Conservation (phyloP, 2,329 filamentous ascomycete genomes). For the Pseudogymnoascus sp. region DNA sequence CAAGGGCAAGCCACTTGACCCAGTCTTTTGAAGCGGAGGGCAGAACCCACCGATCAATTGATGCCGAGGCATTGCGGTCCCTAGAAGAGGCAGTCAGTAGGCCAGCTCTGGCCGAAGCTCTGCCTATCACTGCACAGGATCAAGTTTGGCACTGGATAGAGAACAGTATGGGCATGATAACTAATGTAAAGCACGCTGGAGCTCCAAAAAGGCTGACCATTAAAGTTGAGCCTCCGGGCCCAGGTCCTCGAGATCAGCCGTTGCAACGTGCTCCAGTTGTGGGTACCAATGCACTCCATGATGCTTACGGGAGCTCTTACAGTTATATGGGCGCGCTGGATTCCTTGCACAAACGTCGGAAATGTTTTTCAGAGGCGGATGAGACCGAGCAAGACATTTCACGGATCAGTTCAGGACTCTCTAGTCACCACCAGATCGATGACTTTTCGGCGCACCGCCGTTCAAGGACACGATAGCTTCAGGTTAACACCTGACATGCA, state of each 20-base stretch:
- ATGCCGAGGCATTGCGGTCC: slow-evolving; percentile 15
- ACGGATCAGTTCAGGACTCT: slow-evolving; percentile 10
- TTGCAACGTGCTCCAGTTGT: slow-evolving; percentile 3
- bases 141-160: slow-evolving; percentile 11
- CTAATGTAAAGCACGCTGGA: slow-evolving; percentile 8
- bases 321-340: slow-evolving; percentile 3
- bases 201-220: slow-evolving; percentile 4
- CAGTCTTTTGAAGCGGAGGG: slow-evolving; percentile 15
- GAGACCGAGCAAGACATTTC: slow-evolving; percentile 11
- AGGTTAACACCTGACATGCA: not conserved
- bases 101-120: slow-evolving; percentile 13
- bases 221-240: slow-evolving; percentile 8
- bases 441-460: not conserved
- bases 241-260: slow-evolving; percentile 9
- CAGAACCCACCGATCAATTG: slow-evolving; percentile 16
- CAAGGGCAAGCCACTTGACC: slow-evolving; percentile 15
- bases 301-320: not conserved
- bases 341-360: slow-evolving; percentile 11
- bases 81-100: slow-evolving; percentile 15
- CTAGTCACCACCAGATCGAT: slow-evolving; percentile 12
- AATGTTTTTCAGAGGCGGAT: slow-evolving; percentile 7
- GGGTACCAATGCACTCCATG: not conserved
- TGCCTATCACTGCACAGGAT: slow-evolving; percentile 13
- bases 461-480: not conserved
- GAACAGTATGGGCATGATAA: slow-evolving; percentile 1